Base-by-base conservation (phyloP, 495 filamentous ascomycete species). In the Daldinia grandis region DNA sequence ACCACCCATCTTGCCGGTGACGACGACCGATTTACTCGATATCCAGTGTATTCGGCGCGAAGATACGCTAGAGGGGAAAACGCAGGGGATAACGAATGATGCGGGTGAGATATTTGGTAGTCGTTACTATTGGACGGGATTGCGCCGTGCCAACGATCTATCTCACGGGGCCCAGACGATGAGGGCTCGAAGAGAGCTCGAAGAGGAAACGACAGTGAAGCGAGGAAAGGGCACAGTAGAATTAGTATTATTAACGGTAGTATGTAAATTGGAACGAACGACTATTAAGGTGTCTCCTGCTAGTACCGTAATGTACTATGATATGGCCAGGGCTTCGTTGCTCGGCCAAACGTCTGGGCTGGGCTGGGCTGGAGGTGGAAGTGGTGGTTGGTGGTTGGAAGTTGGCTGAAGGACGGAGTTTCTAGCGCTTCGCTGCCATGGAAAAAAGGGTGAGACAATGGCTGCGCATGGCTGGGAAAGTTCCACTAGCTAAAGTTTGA, bases 1-100 rank as follows among this genome's bases (percentile, higher is more conserved):
- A 71, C 66, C 76, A 37, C 89, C 92, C 93, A 97, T 98, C 65
- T 65, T 74, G 70, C 51, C 59, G 38, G 51, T 27, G 44, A 59
- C 55, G 59, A 62, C 17, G 55, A 47, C 53, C 31, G 55, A 49
- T 14, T 47, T 47, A 10, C 19, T 47, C 9, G 24, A 47, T 21
- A 47, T 24, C 42, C n/a, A n/a, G n/a, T n/a, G n/a, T 21, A 47
- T 47, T 47, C 42, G 42, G 42, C 17, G 42, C 19, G 9, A 24
- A 5, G 24, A 47, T 47, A 47, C 19, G 17, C 8, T 1, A 17
- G 49, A 53, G 4, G 12, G 27, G 4, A n/a, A 30, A 53, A 12
- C 3, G 21, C 3, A 53, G 49, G 25, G 9, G 35, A 62, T 56
- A 73, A 40, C 73, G 63, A 59, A 54, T 37, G 66, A 54, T 59